phyloP scores from a whole-genome alignment of 1,284 basidiomycete species.

The Ganoderma leucocontextum region DNA sequence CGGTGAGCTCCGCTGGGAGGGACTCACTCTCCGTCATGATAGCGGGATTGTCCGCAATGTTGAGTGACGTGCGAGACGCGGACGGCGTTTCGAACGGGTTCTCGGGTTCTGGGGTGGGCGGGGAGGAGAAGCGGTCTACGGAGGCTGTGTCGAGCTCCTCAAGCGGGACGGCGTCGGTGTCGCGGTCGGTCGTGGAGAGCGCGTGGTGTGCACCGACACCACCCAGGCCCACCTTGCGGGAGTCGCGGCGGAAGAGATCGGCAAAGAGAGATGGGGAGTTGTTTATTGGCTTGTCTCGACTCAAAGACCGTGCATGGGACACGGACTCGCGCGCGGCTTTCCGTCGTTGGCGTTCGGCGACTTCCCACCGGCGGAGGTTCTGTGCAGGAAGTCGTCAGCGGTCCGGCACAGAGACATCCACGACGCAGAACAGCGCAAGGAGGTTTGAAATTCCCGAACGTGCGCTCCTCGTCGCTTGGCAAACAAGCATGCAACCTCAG shows the following conservation, averaged over 20 bases:
- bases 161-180: slow-evolving; percentile 55
- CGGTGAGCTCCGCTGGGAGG: slow-evolving; percentile 18
- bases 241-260: slow-evolving; percentile 55
- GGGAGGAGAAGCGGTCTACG: slow-evolving; percentile 27
- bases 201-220: slow-evolving; percentile 46
- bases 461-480: slow-evolving; percentile 2
- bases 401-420: not conserved
- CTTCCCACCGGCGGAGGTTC: slow-evolving; percentile 79
- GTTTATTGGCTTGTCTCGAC: slow-evolving; percentile 18
- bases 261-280: slow-evolving; percentile 57
- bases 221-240: slow-evolving; percentile 43
- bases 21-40: slow-evolving; percentile 43
- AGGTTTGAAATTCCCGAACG: slow-evolving; percentile 7
- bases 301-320: slow-evolving; percentile 36
- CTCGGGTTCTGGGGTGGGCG: slow-evolving; percentile 50
- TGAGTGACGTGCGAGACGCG: slow-evolving; percentile 53
- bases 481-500: slow-evolving; percentile 3
- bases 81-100: slow-evolving; percentile 64
- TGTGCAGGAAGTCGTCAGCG: slow-evolving; percentile 39
- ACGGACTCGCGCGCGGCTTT: slow-evolving; percentile 66
- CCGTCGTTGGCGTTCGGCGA: slow-evolving; percentile 73
- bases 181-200: slow-evolving; percentile 49
- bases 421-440: not conserved
- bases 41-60: slow-evolving; percentile 47
- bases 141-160: slow-evolving; percentile 55